These are phyloP conservation scores for Mucor irregularis DNA, from an alignment of 371 early-diverging fungal genomes.

Conservation along the genomic window DNA sequence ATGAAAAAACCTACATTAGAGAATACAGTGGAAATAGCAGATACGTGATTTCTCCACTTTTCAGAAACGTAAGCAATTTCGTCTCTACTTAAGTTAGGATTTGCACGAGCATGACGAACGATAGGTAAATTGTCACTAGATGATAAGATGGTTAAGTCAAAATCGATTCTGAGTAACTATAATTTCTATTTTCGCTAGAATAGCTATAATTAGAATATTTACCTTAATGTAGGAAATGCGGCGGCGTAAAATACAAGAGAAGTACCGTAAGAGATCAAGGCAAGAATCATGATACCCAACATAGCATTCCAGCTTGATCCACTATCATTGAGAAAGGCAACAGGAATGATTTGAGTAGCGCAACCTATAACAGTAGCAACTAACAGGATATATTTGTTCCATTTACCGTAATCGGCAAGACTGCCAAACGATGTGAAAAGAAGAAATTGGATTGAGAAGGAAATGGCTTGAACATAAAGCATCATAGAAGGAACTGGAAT, in stretches of 20 bases:
- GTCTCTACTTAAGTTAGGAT: constrained; percentile 25
- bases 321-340: constrained; percentile 38
- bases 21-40: constrained; percentile 47
- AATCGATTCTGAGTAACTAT: no score
- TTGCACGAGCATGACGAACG: constrained; percentile 43
- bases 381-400: constrained; percentile 45
- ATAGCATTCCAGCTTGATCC: constrained; percentile 48
- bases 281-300: constrained; percentile 44
- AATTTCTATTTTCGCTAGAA: not conserved
- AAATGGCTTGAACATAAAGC: constrained; percentile 49
- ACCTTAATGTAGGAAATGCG: constrained; percentile 51
- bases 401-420: constrained; percentile 49
- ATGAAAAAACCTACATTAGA: constrained; percentile 51
- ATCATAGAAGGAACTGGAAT: constrained; percentile 49
- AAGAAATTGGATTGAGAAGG: constrained; percentile 47
- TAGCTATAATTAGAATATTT: not conserved
- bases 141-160: not conserved
- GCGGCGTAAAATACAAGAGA: constrained; percentile 53
- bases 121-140: constrained; percentile 47
- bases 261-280: constrained; percentile 46
- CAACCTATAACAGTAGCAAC: constrained; percentile 43
- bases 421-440: constrained; percentile 51
- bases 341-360: constrained; percentile 44
- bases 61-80: constrained; percentile 29
- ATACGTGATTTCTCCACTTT: constrained; percentile 54